These are phyloP conservation scores for Ascodesmis nigricans DNA, from an alignment of 495 filamentous ascomycete species.

Conservation along the genomic window DNA sequence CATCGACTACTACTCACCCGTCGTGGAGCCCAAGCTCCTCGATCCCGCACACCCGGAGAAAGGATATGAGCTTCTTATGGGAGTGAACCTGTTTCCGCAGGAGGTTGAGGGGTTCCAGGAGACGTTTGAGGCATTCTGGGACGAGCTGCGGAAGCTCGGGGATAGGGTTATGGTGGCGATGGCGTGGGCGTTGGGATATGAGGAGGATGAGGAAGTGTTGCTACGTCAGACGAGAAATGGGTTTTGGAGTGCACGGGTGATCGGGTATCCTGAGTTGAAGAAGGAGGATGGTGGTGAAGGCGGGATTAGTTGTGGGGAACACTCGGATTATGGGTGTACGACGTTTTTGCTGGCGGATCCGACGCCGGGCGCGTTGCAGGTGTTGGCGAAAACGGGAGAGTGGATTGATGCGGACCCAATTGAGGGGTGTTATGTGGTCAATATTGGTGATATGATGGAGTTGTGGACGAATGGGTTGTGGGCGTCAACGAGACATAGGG, in stretches of 20 bases:
- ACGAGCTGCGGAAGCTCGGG: not conserved
- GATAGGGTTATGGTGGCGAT: slow-evolving; percentile 12
- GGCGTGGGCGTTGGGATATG: slow-evolving; percentile 12
- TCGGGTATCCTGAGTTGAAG: slow-evolving; percentile 16
- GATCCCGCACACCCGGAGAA: not conserved
- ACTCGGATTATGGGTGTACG: slow-evolving; percentile 37
- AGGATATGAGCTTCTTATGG: not conserved
- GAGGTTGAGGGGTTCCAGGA: not conserved
- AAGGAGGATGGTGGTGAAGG: slow-evolving; percentile 6
- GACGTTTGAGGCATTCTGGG: slow-evolving; percentile 3
- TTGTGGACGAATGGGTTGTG: slow-evolving; percentile 38
- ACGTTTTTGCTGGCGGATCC: slow-evolving; percentile 36
- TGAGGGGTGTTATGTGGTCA: slow-evolving; percentile 38
- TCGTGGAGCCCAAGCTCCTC: too few relatives aligned
- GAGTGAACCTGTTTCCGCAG: slow-evolving; percentile 4
- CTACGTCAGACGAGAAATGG: slow-evolving; percentile 3
- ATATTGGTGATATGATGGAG: slow-evolving; percentile 44
- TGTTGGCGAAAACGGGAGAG: slow-evolving; percentile 28
- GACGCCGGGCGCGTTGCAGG: slow-evolving; percentile 31
- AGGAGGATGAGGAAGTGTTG: slow-evolving; percentile 12
- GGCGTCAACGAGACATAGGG: slow-evolving; percentile 37
- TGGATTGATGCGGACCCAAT: slow-evolving; percentile 36
- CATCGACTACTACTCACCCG: slow-evolving; percentile 14
- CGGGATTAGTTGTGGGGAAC: slow-evolving; percentile 31
- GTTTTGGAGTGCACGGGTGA: slow-evolving; percentile 17